These are phyloP conservation scores for Saxispiralis lemnorum DNA, from an alignment of 495 filamentous ascomycete species.

Conservation along the genomic window DNA sequence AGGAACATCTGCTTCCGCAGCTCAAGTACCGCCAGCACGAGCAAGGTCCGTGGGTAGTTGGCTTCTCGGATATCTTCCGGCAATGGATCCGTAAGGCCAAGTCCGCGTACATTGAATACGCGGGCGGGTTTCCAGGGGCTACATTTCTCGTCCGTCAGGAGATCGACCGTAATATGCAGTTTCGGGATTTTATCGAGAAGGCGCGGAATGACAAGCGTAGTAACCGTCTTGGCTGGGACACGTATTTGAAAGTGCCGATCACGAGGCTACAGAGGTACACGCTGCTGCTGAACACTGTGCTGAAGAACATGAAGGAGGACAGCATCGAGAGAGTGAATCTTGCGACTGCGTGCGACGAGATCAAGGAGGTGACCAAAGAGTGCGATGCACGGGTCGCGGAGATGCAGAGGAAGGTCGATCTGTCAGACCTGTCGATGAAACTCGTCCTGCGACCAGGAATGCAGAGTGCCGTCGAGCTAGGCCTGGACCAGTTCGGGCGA, in stretches of 20 bases:
- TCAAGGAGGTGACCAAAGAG: conserved; percentile 75
- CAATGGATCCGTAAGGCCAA: conserved; percentile 97
- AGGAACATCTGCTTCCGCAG: conserved; percentile 84
- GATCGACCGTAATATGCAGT: conserved; percentile 64
- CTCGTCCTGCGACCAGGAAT: conserved; percentile 72
- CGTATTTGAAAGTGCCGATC: conserved; percentile 83
- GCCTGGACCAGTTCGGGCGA: conserved; percentile 78
- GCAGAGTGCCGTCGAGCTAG: conserved; percentile 62
- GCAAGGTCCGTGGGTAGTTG: conserved; percentile 82
- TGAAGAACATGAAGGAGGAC: conserved; percentile 67
- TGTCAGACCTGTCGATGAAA: conserved; percentile 68
- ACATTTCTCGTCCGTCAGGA: conserved; percentile 72
- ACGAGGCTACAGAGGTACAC: conserved; percentile 83
- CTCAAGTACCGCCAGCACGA: conserved; percentile 95
- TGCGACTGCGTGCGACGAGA: conserved; percentile 77
- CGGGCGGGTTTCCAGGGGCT: conserved; percentile 69
- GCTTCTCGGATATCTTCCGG: conserved; percentile 92
- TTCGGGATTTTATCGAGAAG: conserved; percentile 68
- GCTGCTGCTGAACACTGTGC: conserved; percentile 63
- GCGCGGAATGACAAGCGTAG: conserved; percentile 64
- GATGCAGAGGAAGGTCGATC: conserved; percentile 74
- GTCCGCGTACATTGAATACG: conserved; percentile 77
- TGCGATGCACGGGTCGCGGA: conserved; percentile 92
- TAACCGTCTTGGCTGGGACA: conserved; percentile 79
- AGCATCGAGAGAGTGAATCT: conserved; percentile 83